These are phyloP conservation scores for Eleusine coracana DNA, from an alignment of 176 grass and related monocot species.

Conservation along the genomic window DNA sequence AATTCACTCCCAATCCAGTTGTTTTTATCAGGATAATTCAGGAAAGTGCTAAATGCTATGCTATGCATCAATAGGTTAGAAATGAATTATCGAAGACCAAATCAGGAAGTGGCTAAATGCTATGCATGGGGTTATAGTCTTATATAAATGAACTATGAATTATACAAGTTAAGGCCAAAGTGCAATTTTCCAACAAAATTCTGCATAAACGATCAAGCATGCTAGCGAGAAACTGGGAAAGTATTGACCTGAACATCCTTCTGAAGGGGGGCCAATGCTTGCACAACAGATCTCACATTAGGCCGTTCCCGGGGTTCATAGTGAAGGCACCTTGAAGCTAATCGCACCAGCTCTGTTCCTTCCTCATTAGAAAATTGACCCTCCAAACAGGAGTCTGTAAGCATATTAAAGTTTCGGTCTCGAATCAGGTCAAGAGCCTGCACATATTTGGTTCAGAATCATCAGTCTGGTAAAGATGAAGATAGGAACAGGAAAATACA, in stretches of 20 bases:
- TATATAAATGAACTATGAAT: slow-evolving; percentile 23
- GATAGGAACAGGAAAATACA: slow-evolving; percentile 2
- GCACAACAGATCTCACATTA: slow-evolving; percentile 86
- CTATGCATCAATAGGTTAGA: neutral
- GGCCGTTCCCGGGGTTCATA: slow-evolving; percentile 94
- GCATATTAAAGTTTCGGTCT: slow-evolving; percentile 94
- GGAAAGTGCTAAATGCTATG: neutral
- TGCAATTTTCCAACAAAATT: slow-evolving; percentile 8
- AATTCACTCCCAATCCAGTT: neutral
- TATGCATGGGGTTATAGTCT: neutral
- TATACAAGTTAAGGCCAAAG: slow-evolving; percentile 2
- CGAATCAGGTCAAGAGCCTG: slow-evolving; percentile 99
- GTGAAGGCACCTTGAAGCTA: slow-evolving; percentile 97
- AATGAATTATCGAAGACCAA: slow-evolving; percentile 9
- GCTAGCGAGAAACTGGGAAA: slow-evolving; percentile 18
- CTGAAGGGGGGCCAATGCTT: slow-evolving; percentile 83
- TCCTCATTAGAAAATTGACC: slow-evolving; percentile 98
- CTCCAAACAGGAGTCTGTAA: slow-evolving; percentile 94
- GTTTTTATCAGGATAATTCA: neutral
- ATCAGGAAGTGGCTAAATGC: neutral
- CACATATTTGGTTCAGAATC: slow-evolving; percentile 38
- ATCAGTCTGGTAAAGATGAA: slow-evolving; percentile 30
- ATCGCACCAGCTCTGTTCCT: slow-evolving; percentile 88
- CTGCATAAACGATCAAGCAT: slow-evolving; percentile 3
- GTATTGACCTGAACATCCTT: slow-evolving; percentile 81